These are phyloP conservation scores for Huntiella moniliformis DNA, from an alignment of 2,329 filamentous ascomycete genomes.

Conservation along the genomic window DNA sequence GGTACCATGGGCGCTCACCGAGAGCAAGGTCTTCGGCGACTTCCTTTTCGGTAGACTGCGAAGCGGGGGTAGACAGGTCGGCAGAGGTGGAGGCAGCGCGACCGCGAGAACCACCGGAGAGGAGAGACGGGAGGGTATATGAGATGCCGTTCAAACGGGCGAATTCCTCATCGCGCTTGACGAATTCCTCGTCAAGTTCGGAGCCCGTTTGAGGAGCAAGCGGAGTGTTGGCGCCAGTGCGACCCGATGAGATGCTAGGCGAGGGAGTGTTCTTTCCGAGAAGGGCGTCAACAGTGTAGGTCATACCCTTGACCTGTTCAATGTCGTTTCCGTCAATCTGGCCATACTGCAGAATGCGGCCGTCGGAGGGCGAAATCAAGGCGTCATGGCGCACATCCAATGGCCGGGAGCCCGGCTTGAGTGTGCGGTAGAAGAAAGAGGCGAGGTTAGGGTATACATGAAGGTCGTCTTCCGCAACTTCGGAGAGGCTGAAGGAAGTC, in stretches of 20 bases:
- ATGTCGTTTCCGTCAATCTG: slow-evolving; percentile 85
- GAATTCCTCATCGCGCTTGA: slow-evolving; percentile 78
- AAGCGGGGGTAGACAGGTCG: slow-evolving; percentile 58
- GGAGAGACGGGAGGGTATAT: slow-evolving; percentile 74
- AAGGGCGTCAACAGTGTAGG: slow-evolving; percentile 85
- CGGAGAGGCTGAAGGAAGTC: slow-evolving; percentile 43
- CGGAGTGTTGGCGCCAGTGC: slow-evolving; percentile 11
- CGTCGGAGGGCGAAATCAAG: slow-evolving; percentile 75
- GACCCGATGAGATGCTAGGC: slow-evolving; percentile 29
- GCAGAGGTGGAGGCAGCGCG: slow-evolving; percentile 17
- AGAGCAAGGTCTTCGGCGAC: slow-evolving; percentile 57
- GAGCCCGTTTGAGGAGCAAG: slow-evolving; percentile 14
- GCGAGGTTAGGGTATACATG: slow-evolving; percentile 83
- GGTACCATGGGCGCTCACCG: slow-evolving; percentile 52
- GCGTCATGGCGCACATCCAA: slow-evolving; percentile 66
- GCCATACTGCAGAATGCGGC: slow-evolving; percentile 78
- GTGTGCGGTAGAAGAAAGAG: slow-evolving; percentile 87
- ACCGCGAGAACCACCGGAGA: slow-evolving; percentile 51
- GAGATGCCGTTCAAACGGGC: slow-evolving; percentile 86
- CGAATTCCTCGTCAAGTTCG: slow-evolving; percentile 40
- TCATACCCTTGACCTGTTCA: slow-evolving; percentile 97
- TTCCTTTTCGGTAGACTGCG: slow-evolving; percentile 52
- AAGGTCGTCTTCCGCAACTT: slow-evolving; percentile 75
- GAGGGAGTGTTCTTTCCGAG: slow-evolving; percentile 49
- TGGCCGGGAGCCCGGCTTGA: slow-evolving; percentile 76